A percentile compares a stretch with the other conserved stretches of the same genome.
phyloP scores from a whole-genome alignment of 2,329 filamentous ascomycete genomes.

The Stromatinia cepivora region DNA sequence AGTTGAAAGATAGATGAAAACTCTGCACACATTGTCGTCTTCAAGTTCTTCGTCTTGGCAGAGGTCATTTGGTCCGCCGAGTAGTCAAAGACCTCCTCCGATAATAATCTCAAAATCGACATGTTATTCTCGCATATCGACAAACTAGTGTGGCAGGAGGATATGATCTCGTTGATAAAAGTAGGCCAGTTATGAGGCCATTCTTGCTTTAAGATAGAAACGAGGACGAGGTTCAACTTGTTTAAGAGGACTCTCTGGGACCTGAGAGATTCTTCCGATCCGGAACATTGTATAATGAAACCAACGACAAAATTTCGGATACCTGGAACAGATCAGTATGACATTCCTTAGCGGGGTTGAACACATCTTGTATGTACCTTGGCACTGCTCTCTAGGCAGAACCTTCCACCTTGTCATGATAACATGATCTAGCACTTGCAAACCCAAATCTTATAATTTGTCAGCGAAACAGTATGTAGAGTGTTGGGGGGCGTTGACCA shows the following conservation, averaged over 20 bases:
- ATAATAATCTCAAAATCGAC: constrained; percentile 92
- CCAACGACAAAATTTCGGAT: constrained; percentile 99
- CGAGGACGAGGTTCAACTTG: constrained; percentile 96
- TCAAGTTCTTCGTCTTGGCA: constrained; percentile 90
- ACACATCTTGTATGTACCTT: constrained; percentile 57
- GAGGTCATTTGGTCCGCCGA: constrained; percentile 99
- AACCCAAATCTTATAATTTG: constrained; percentile 69
- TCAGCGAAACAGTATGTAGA: constrained; percentile 26
- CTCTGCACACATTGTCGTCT: constrained; percentile 98
- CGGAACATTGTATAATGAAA: constrained; percentile 94
- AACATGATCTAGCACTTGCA: constrained; percentile 96
- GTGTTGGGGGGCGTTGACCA: constrained; percentile 43
- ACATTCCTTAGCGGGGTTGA: not conserved
- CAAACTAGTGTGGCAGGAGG: constrained; percentile 89
- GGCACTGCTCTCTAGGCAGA: constrained; percentile 90
- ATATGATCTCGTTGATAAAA: constrained; percentile 99
- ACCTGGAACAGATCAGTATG: constrained; percentile 53
- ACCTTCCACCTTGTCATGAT: constrained; percentile 99
- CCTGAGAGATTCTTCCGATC: constrained; percentile 83
- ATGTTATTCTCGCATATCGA: constrained; percentile 99
- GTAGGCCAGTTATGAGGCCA: constrained; percentile 99
- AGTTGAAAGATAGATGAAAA: constrained; percentile 98
- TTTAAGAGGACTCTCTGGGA: constrained; percentile 87
- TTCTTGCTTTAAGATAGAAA: constrained; percentile 97
- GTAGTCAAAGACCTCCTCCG: constrained; percentile 98